phyloP scores from a whole-genome alignment of 2,329 filamentous ascomycete genomes.

The Verticillium isaacii region DNA sequence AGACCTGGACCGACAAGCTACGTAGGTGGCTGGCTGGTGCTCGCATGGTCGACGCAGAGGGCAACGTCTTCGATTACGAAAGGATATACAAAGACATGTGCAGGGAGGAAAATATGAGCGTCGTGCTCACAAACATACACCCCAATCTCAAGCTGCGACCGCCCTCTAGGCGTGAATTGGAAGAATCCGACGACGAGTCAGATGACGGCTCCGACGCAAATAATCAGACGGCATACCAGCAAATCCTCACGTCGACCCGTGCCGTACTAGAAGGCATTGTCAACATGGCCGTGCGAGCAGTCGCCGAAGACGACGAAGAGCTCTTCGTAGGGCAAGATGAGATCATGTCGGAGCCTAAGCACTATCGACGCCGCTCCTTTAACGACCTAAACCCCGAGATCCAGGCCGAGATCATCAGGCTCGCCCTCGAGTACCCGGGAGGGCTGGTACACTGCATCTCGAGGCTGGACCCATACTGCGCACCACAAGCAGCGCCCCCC shows the following conservation, averaged over 20 bases:
- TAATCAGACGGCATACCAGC: background rate
- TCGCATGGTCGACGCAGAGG: background rate
- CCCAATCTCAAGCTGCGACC: conserved; percentile 20
- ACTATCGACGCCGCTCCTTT: conserved; percentile 7
- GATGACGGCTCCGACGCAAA: background rate
- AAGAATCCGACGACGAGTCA: too few species aligned
- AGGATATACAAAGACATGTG: conserved; percentile 19
- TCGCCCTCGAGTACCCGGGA: conserved; percentile 26
- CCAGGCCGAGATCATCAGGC: conserved; percentile 29
- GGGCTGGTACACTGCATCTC: conserved; percentile 37
- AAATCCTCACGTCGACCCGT: background rate
- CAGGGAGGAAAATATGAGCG: conserved; percentile 29
- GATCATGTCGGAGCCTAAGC: background rate
- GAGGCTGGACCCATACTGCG: conserved; percentile 30
- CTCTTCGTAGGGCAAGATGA: conserved; percentile 3
- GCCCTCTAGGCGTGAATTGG: background rate
- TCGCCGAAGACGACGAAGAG: background rate
- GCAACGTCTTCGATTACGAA: conserved; percentile 3
- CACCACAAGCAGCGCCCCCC: background rate
- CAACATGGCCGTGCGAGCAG: background rate
- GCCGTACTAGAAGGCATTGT: background rate
- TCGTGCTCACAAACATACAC: conserved; percentile 14
- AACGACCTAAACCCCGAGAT: conserved; percentile 6
- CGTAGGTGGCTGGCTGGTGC: background rate
- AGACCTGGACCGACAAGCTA: conserved; percentile 6